A percentile compares a stretch with the other conserved stretches of the same genome.
These are phyloP conservation scores for Cyberlindnera suaveolens DNA, from an alignment of 805 yeast species.

Conservation along the genomic window DNA sequence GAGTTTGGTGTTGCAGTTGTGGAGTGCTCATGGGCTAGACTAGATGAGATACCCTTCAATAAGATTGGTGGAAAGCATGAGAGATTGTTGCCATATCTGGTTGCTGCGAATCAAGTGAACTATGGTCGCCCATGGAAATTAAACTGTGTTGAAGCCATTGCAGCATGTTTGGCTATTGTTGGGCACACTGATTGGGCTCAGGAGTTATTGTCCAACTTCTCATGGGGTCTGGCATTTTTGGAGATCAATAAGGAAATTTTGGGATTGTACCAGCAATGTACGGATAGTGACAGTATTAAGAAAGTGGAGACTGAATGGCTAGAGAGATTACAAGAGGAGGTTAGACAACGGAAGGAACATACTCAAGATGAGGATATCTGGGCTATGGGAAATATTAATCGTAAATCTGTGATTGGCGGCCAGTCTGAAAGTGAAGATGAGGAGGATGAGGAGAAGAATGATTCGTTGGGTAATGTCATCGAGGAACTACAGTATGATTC, in stretches of 20 bases:
- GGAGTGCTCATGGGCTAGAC: constrained; percentile 96
- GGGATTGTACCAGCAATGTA: constrained; percentile 68
- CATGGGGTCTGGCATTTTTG: constrained; percentile 91
- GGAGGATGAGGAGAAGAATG: constrained; percentile 20
- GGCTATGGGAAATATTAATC: constrained; percentile 75
- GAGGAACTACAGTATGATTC: constrained; percentile 19
- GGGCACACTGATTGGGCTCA: constrained; percentile 90
- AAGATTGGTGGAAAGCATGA: constrained; percentile 90
- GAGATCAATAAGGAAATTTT: constrained; percentile 76
- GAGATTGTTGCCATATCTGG: constrained; percentile 80
- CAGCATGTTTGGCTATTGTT: constrained; percentile 93
- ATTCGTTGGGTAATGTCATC: constrained; percentile 17
- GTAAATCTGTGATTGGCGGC: constrained; percentile 29
- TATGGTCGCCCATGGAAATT: constrained; percentile 94
- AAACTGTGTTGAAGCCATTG: constrained; percentile 95
- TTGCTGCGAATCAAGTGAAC: constrained; percentile 96
- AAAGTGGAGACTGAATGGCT: constrained; percentile 74
- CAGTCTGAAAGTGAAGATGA: constrained; percentile 18
- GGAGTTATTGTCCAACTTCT: constrained; percentile 66
- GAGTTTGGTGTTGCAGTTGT: constrained; percentile 91
- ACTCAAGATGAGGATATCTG: constrained; percentile 57
- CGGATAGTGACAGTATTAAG: constrained; percentile 70
- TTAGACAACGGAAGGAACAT: constrained; percentile 50
- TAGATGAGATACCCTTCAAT: constrained; percentile 93
- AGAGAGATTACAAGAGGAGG: constrained; percentile 59